Evolutionary conservation across 208 protist species (phyloP), one percentile per base, ranked within the genome.

Genomic region (Leishmania guyanensis): DNA sequence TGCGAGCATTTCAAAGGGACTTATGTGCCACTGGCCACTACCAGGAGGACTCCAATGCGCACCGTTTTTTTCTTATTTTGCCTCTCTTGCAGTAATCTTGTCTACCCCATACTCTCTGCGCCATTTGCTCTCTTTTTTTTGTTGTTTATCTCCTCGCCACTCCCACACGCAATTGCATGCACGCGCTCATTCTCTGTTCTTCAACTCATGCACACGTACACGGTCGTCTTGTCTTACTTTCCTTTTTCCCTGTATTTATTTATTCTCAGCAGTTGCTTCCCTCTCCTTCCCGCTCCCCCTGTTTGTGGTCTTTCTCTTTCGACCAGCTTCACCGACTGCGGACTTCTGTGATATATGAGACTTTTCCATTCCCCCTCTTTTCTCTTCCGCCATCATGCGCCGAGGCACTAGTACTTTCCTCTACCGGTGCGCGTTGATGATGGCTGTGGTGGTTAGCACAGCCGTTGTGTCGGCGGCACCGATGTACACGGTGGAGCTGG

Each of bases 351-450:
- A 22, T 22, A 72, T 17, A 48, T 22, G 36, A 72, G 9, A 48
- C 68, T 33, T 78, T 33, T 58, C 74, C 74, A 9, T 36, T 43
- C 58, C 74, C 60, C 62, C 29, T 54, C 22, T 17, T 39, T 53
- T 39, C 48, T 60, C 29, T 26, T 53, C 10, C 36, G 22, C 20
- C 20, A 77, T 60, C 22, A 80, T 84, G 81, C 51, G 29, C 39
- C 22, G 70, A 50, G 50, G 48, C 62, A 46, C 33, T 39, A 39
- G 36, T 64, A 29, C 29, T 36, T 64, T 65, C 26, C 69, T 53
- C n/a, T 86, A 54, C 64, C 82, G 82, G 64, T 90, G 84, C 70
- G 90, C 81, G n/a, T 85, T 89, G 73, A 83, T 91, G 50, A 54
- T 87, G 22, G 87, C 73, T 48, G 58, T 78, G 64, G 36, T 77